phyloP scores from a whole-genome alignment of 2,329 filamentous ascomycete species.

The Fusarium kyushuense region DNA sequence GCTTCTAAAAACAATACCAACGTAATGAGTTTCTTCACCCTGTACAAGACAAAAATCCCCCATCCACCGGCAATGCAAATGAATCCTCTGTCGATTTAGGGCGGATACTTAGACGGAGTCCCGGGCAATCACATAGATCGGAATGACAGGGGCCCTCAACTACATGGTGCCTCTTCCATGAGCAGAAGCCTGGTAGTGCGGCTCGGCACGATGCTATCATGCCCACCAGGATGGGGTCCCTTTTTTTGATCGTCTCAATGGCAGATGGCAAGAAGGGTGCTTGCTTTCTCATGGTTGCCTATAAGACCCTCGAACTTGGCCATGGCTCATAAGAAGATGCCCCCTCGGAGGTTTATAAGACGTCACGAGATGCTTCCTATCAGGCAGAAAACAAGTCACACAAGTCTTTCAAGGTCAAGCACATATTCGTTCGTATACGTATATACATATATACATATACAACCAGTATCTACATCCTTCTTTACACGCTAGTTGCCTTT shows the following conservation, averaged over 20 bases:
- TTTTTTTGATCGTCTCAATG: not conserved
- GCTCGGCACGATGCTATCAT: conserved; percentile 41
- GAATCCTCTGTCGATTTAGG: not conserved
- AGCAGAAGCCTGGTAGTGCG: conserved; percentile 47
- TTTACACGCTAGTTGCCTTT: conserved; percentile 20
- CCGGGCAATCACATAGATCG: conserved; percentile 28
- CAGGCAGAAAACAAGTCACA: conserved; percentile 36
- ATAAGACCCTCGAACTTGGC: conserved; percentile 28
- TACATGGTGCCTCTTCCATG: conserved; percentile 37
- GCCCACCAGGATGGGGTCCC: conserved; percentile 27
- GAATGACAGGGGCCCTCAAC: conserved; percentile 18
- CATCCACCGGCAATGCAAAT: not conserved
- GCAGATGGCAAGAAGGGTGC: conserved; percentile 3
- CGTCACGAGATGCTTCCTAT: conserved; percentile 34
- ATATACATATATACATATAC: conserved; percentile 21
- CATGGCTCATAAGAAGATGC: conserved; percentile 20
- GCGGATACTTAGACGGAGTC: conserved; percentile 21
- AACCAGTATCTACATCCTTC: conserved; percentile 3
- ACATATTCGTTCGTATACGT: conserved; percentile 5
- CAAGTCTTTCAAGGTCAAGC: conserved; percentile 4
- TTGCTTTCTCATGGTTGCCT: conserved; percentile 29
- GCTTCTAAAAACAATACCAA: conserved; percentile 13
- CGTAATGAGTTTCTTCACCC: not conserved
- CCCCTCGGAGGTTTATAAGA: conserved; percentile 32
- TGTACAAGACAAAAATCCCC: conserved; percentile 1